Evolutionary conservation across 257 asterid species (phyloP).

Genomic region (Parsonsia alboflavescens): DNA sequence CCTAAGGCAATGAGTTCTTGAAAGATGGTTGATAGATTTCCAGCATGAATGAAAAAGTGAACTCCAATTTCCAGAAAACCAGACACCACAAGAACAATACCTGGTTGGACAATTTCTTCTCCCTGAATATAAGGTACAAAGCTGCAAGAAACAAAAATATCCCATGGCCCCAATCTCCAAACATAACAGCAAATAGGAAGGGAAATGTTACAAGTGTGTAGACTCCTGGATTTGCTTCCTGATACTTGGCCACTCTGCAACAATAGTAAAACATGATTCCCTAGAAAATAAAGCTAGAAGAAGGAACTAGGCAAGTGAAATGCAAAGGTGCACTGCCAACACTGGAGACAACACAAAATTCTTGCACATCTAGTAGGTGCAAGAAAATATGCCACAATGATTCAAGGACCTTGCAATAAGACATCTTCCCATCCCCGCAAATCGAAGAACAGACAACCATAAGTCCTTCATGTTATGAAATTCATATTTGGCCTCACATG

Average conservation of each 20-base stretch:
- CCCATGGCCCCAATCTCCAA: slow-evolving; percentile 78
- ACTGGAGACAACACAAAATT: background rate
- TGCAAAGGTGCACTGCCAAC: background rate
- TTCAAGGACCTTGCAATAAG: background rate
- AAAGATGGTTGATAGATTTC: background rate
- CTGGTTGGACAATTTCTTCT: slow-evolving; percentile 55
- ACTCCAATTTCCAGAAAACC: slow-evolving; percentile 1
- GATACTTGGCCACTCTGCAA: slow-evolving; percentile 57
- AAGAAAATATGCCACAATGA: slow-evolving; percentile 1
- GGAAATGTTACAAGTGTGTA: slow-evolving; percentile 58
- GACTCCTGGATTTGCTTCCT: slow-evolving; percentile 65
- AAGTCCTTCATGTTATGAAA: background rate
- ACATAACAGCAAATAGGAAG: slow-evolving; percentile 64
- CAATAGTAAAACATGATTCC: background rate
- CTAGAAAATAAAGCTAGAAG: background rate
- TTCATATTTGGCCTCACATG: background rate
- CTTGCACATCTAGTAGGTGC: background rate
- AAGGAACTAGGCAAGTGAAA: background rate
- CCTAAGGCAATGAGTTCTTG: background rate
- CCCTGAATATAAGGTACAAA: slow-evolving; percentile 40
- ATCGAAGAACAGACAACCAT: background rate
- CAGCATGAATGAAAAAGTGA: background rate
- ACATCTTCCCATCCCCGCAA: background rate
- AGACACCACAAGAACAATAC: slow-evolving; percentile 16
- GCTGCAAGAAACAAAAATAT: slow-evolving; percentile 54